phyloP scores from a whole-genome alignment of 2,329 filamentous ascomycete genomes.

The Aaosphaeria arxii region DNA sequence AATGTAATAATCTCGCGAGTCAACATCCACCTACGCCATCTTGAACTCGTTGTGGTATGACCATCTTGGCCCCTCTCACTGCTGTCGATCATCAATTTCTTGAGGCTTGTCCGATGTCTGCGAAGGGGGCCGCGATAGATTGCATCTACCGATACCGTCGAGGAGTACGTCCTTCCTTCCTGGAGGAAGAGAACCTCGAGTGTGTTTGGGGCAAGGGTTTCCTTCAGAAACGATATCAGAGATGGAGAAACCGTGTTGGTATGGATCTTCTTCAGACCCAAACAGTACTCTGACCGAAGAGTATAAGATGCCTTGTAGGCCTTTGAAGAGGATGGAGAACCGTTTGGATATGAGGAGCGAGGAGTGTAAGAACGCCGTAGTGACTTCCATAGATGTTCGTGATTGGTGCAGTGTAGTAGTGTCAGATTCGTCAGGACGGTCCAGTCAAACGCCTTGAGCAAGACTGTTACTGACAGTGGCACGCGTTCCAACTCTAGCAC shows the following conservation, averaged over 20 bases:
- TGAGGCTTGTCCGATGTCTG: slow-evolving; percentile 68
- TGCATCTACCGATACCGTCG: slow-evolving; percentile 62
- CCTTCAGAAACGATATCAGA: slow-evolving; percentile 71
- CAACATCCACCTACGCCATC: slow-evolving; percentile 70
- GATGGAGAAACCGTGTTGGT: slow-evolving; percentile 69
- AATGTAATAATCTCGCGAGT: slow-evolving; percentile 67
- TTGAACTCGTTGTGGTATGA: slow-evolving; percentile 32
- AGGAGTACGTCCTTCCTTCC: slow-evolving; percentile 56
- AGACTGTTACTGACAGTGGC: slow-evolving; percentile 67
- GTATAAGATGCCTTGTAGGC: slow-evolving; percentile 39
- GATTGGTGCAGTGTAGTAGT: slow-evolving; percentile 68
- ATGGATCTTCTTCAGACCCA: slow-evolving; percentile 71
- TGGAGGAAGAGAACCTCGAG: slow-evolving; percentile 78
- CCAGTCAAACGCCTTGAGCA: slow-evolving; percentile 73
- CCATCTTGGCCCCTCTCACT: slow-evolving; percentile 52
- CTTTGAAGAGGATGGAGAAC: slow-evolving; percentile 32
- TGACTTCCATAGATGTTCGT: slow-evolving; percentile 73
- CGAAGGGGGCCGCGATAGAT: slow-evolving; percentile 70
- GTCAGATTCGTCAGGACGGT: slow-evolving; percentile 68
- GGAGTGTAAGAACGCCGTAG: slow-evolving; percentile 56
- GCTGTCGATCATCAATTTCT: slow-evolving; percentile 72
- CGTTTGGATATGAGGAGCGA: slow-evolving; percentile 22
- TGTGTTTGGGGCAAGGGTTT: slow-evolving; percentile 73
- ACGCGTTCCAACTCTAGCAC: slow-evolving; percentile 73
- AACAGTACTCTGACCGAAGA: slow-evolving; percentile 36